phyloP scores from a whole-genome alignment of 495 filamentous ascomycete genomes.

The Hypoxylon rickii region DNA sequence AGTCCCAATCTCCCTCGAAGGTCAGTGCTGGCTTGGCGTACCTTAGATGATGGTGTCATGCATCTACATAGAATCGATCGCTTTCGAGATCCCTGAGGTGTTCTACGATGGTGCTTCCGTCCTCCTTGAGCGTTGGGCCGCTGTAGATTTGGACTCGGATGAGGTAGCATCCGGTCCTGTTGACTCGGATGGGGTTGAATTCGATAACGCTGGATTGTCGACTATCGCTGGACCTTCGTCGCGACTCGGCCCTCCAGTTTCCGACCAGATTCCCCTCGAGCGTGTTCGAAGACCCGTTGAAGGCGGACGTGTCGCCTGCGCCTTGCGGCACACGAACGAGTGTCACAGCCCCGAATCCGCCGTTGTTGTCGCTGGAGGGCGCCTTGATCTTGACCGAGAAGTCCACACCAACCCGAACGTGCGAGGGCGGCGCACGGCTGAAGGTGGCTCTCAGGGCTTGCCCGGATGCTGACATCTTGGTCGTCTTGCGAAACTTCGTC shows the following conservation, averaged over 20 bases:
- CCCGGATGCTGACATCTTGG: conserved; percentile 5
- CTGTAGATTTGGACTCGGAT: conserved; percentile 18
- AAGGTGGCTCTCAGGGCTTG: conserved; percentile 5
- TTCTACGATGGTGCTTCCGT: conserved; percentile 11
- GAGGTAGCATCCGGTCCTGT: conserved; percentile 6
- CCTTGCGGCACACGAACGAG: conserved; percentile 1
- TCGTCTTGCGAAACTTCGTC: not conserved
- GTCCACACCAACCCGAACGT: conserved; percentile 1
- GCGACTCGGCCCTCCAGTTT: conserved; percentile 10
- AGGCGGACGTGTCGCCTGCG: not conserved
- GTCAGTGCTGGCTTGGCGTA: too few relatives aligned
- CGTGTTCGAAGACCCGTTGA: not conserved
- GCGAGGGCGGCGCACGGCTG: conserved; percentile 9
- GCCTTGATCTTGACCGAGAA: conserved; percentile 16
- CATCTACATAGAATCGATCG: conserved; percentile 12
- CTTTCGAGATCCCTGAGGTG: conserved; percentile 15
- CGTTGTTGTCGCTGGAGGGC: conserved; percentile 13
- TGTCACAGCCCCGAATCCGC: conserved; percentile 10
- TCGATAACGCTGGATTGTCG: conserved; percentile 16
- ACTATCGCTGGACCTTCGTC: not conserved
- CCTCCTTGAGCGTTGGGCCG: conserved; percentile 2
- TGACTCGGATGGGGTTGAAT: conserved; percentile 10
- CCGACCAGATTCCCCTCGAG: conserved; percentile 11
- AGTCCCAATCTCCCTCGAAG: too few relatives aligned
- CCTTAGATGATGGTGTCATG: too few relatives aligned